phyloP scores from a whole-genome alignment of 2,329 filamentous ascomycete genomes.

The Hymenoscyphus fructigenus region DNA sequence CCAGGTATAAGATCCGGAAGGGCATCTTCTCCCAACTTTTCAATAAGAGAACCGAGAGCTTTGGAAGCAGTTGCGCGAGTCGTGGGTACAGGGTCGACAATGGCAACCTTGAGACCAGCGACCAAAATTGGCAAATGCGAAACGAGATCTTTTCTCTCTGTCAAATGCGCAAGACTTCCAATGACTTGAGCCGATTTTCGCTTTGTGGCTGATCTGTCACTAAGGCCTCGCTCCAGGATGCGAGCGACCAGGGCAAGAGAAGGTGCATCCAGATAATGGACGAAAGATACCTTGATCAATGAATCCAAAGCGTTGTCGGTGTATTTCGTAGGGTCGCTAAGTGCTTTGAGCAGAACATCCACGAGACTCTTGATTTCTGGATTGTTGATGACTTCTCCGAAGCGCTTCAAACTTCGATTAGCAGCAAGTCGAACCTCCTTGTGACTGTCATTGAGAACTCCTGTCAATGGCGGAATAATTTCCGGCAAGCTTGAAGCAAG shows the following conservation, averaged over 20 bases:
- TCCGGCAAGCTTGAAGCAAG: slow-evolving; percentile 88
- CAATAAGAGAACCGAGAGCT: slow-evolving; percentile 91
- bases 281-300: slow-evolving; percentile 96
- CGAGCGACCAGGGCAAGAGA: slow-evolving; percentile 93
- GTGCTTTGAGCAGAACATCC: slow-evolving; percentile 86
- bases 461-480: slow-evolving; percentile 93
- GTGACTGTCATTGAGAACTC: slow-evolving; percentile 94
- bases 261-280: slow-evolving; percentile 96
- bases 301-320: slow-evolving; percentile 92
- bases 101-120: slow-evolving; percentile 81
- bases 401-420: slow-evolving; percentile 94
- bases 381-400: slow-evolving; percentile 97
- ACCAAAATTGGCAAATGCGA: slow-evolving; percentile 90
- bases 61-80: slow-evolving; percentile 96
- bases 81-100: slow-evolving; percentile 93
- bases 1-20: slow-evolving; percentile 95
- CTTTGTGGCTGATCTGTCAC: slow-evolving; percentile 91
- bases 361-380: slow-evolving; percentile 94
- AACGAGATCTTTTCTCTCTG: slow-evolving; percentile 90
- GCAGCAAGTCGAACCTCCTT: slow-evolving; percentile 92
- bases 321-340: slow-evolving; percentile 96
- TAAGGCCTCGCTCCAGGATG: slow-evolving; percentile 88
- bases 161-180: slow-evolving; percentile 93
- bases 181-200: slow-evolving; percentile 97
- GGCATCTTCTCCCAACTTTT: slow-evolving; percentile 96